Conservation (phyloP, 345 rosid species). For the Euphorbia lathyris region DNA sequence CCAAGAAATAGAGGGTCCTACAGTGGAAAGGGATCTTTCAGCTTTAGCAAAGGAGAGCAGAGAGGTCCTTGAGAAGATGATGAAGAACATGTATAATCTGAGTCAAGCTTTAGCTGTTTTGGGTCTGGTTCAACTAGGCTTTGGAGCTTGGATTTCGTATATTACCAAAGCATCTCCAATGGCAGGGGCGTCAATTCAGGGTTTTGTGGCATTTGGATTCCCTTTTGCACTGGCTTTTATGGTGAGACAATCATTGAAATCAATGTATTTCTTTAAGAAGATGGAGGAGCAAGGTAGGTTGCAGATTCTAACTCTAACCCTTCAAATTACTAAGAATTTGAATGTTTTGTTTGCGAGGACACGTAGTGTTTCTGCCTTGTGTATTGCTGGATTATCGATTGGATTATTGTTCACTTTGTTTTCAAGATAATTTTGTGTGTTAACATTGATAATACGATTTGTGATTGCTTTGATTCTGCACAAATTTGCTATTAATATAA, state of each 20-base stretch:
- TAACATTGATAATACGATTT: not conserved
- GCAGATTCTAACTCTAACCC: slow-evolving; percentile 75
- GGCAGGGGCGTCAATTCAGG: slow-evolving; percentile 53
- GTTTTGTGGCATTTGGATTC: slow-evolving; percentile 70
- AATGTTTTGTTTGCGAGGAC: slow-evolving; percentile 55
- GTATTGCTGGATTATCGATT: slow-evolving; percentile 44
- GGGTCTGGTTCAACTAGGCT: slow-evolving; percentile 60
- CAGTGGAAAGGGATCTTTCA: slow-evolving; percentile 82
- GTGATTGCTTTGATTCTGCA: not conserved
- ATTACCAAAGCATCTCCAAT: slow-evolving; percentile 42
- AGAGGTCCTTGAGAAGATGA: slow-evolving; percentile 58
- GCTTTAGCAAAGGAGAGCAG: slow-evolving; percentile 77
- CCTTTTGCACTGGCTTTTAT: slow-evolving; percentile 76
- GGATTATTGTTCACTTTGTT: slow-evolving; percentile 46
- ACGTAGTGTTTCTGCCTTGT: slow-evolving; percentile 51
- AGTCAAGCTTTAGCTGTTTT: slow-evolving; percentile 61
- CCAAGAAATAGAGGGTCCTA: slow-evolving; percentile 94
- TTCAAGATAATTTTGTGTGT: slow-evolving; percentile 25
- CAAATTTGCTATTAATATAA: not conserved
- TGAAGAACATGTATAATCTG: slow-evolving; percentile 64
- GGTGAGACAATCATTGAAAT: slow-evolving; percentile 76
- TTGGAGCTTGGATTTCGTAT: slow-evolving; percentile 69
- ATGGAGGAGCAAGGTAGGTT: slow-evolving; percentile 88
- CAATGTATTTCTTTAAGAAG: slow-evolving; percentile 79
- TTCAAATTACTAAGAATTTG: slow-evolving; percentile 74